Conservation (phyloP, 2,329 filamentous ascomycete species). For the Dothideomycetidae sp. region DNA sequence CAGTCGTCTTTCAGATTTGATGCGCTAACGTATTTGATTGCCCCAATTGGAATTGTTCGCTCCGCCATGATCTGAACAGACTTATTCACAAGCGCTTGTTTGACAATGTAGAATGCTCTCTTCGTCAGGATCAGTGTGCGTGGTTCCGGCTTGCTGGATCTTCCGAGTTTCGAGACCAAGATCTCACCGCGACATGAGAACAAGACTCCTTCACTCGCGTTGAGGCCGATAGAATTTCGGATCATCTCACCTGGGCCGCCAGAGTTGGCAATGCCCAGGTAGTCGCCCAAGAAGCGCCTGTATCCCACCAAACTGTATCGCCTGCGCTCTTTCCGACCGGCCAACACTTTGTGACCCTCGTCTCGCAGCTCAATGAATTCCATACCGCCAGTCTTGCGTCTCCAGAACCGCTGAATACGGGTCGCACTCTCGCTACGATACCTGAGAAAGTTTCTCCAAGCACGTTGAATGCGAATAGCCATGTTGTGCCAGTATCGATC, state of each 20-base stretch:
- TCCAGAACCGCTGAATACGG: slow-evolving; percentile 89
- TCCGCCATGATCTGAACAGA: slow-evolving; percentile 72
- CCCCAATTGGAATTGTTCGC: slow-evolving; percentile 64
- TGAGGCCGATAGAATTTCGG: slow-evolving; percentile 56
- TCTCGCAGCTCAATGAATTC: slow-evolving; percentile 83
- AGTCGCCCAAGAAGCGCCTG: slow-evolving; percentile 85
- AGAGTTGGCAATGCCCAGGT: slow-evolving; percentile 71
- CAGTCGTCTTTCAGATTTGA: slow-evolving; percentile 85
- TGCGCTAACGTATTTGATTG: slow-evolving; percentile 74
- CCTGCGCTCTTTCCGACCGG: slow-evolving; percentile 76
- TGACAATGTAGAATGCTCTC: slow-evolving; percentile 77
- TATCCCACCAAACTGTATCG: slow-evolving; percentile 85
- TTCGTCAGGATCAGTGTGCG: slow-evolving; percentile 73
- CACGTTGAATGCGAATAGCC: slow-evolving; percentile 92
- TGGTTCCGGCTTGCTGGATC: slow-evolving; percentile 85
- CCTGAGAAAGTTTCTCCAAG: slow-evolving; percentile 90
- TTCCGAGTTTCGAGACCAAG: slow-evolving; percentile 85
- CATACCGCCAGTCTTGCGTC: slow-evolving; percentile 78
- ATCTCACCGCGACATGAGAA: slow-evolving; percentile 90
- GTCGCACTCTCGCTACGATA: slow-evolving; percentile 88
- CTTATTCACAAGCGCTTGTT: slow-evolving; percentile 67
- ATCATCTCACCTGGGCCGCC: slow-evolving; percentile 71
- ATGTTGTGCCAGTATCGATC: slow-evolving; percentile 99
- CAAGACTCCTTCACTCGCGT: slow-evolving; percentile 55
- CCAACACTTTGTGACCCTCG: slow-evolving; percentile 68